Base-by-base conservation (phyloP, 148 eudicot species). In the Silene uniflora region DNA sequence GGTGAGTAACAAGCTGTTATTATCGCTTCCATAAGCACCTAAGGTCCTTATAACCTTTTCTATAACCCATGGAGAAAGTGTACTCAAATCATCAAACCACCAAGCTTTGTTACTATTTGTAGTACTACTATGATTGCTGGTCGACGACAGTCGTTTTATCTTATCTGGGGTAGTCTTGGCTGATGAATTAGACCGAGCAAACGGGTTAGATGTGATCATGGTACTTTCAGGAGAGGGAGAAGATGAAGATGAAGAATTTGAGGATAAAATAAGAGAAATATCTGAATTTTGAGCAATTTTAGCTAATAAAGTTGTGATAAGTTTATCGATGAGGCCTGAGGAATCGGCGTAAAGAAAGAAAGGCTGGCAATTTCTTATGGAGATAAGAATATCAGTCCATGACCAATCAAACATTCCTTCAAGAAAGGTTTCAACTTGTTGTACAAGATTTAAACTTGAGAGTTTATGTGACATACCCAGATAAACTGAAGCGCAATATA, bases 51-150 rank as follows among this genome's bases (percentile, higher is more conserved):
- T 79, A 23, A 92, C 84, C n/a, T 71, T 80, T 60, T 84, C 94
- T 21, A 92, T 86, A 1, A 84, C 85, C 66, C 54, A 76, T 10
- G 97, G 94, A 10, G 88, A 73, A 35, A 92, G 82, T 67, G 83
- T 76, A 13, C 90, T 73, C 81, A 92, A 12, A 69, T 90, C 97
- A 29, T 90, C 91, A 70, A 90, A 92, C 97, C 97, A 92, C 94
- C 97, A 88, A 0, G 79, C 78, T 64, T 82, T 83, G 29, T 56
- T 82, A 69, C n/a, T 82, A 69, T 23, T n/a, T 21, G 46, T 52
- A 14, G 17, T 64, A 18, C 21, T 71, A 6, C 71, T 67, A 58
- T 74, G 69, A 17, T 59, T 63, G 62, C 74, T 62, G 5, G 69
- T 44, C 1, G 69, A 69, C 6, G 70, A 77, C 13, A 70, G 52